A percentile compares a stretch with the other conserved stretches of the same genome.
phyloP scores from a whole-genome alignment of 768 basidiomycete genomes.

The Tremella fuciformis region DNA sequence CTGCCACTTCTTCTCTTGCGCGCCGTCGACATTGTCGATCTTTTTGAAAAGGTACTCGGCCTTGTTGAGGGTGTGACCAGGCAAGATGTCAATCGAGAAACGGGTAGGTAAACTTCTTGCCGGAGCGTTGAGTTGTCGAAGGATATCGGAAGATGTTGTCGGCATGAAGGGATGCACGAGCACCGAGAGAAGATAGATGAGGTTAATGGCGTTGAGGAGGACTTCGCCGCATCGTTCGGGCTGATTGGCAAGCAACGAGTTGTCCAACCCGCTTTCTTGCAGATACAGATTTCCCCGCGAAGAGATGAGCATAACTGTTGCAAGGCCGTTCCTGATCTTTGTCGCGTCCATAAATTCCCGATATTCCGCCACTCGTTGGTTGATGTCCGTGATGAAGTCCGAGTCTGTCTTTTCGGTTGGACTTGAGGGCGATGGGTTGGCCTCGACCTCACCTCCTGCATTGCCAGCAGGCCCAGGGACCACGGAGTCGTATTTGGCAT shows the following conservation, averaged over 20 bases:
- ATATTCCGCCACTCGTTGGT: constrained; percentile 73
- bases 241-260: constrained; percentile 75
- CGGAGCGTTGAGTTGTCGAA: constrained; percentile 84
- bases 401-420: constrained; percentile 57
- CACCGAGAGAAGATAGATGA: constrained; percentile 84
- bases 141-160: constrained; percentile 72
- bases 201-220: constrained; percentile 80
- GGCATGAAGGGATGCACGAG: constrained; percentile 97
- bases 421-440: constrained; percentile 51
- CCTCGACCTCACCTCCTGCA: constrained; percentile 68
- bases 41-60: constrained; percentile 89
- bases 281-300: constrained; percentile 87
- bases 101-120: constrained; percentile 70
- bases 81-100: constrained; percentile 75
- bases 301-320: constrained; percentile 85
- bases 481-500: constrained; percentile 73
- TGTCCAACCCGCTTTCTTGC: constrained; percentile 87
- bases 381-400: constrained; percentile 74
- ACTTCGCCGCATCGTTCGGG: constrained; percentile 86
- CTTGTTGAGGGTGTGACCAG: constrained; percentile 77
- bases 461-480: constrained; percentile 75
- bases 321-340: constrained; percentile 81
- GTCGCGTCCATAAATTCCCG: constrained; percentile 84
- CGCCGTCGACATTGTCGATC: constrained; percentile 67
- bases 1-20: constrained; percentile 69